Percentiles rank a stretch among this genome's conserved stretches.
phyloP scores from a whole-genome alignment of 2,329 filamentous ascomycete species.

The Xylaria polymorpha region DNA sequence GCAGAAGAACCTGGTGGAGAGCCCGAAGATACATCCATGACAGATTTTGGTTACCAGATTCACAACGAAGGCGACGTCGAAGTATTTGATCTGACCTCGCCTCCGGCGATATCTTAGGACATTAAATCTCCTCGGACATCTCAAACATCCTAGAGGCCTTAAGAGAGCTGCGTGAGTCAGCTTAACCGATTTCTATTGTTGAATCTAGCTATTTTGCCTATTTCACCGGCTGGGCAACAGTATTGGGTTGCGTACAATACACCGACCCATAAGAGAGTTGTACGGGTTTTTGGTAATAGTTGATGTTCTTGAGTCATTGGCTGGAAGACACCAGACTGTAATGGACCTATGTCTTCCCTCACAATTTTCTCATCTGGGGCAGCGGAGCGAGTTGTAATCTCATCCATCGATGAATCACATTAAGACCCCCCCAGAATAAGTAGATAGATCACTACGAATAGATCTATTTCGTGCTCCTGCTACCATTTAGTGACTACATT shows the following conservation, averaged over 20 bases:
- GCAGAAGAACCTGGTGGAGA: background rate
- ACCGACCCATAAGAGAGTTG: background rate
- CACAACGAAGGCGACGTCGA: background rate
- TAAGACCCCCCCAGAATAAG: background rate
- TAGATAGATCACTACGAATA: conserved; percentile 8
- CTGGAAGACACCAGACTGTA: background rate
- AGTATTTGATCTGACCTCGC: background rate
- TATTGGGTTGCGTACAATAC: background rate
- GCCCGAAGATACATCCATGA: background rate
- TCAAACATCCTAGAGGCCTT: background rate
- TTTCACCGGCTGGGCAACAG: background rate
- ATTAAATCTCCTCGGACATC: background rate
- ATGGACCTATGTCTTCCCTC: background rate
- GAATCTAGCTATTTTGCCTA: background rate
- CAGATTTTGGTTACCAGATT: background rate
- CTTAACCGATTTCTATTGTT: background rate
- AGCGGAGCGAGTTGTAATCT: background rate
- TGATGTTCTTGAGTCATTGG: background rate
- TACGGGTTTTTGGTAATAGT: background rate
- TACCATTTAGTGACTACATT: background rate
- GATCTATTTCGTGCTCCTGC: background rate
- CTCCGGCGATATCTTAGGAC: background rate
- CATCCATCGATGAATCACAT: background rate
- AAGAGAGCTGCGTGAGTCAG: background rate
- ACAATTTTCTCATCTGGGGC: background rate